Evolutionary conservation across 805 yeast genomes (phyloP), one percentile per base, ranked within the genome.

Genomic region (Saccharomyces kudriavzevii): DNA sequence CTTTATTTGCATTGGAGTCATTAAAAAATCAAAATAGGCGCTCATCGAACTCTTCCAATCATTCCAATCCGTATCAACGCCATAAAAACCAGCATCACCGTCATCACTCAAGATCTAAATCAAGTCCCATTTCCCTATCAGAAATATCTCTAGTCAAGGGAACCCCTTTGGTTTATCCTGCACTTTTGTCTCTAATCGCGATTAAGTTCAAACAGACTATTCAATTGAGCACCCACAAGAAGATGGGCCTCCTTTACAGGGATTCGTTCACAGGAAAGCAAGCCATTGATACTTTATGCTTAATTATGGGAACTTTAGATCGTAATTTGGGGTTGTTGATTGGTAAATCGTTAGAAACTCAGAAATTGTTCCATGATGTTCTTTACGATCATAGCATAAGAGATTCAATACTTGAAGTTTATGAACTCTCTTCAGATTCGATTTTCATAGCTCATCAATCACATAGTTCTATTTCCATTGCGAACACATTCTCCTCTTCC

Each of bases 331-430:
- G 98, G 0, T 73, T 94, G 48, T 73, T 94, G 30, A 72, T 94
- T 49, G 99, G 98, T 27, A 77, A 99, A 58, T 84, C 97, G 0
- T 74, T 94, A 52, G 98, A 94, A 70, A 96, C 97, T 0, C 98
- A 94, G 63, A 88, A 88, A 67, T 81, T 89, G 53, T 90, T 94
- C 70, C 96, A 89, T 65, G 99, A 94, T 71, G 97, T 91, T 25
- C 87, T 97, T 0, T 92, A 92, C 70, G 96, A 90, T 62, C 98
- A 91, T 67, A 77, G 97, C 48, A 75, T 94, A 52, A 77, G 99
- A 59, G 99, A 94, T 70, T 87, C 96, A 0, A 78, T 77, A 24
- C 81, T 79, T 63, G 99, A 94, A 69, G 87, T 92, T 24, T 94
- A 92, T 68, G 95, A 88, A 60, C 87, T 92, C 62, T 80, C 80